These are phyloP conservation scores for Camillea tinctor DNA, from an alignment of 2,329 filamentous ascomycete species.

Conservation along the genomic window DNA sequence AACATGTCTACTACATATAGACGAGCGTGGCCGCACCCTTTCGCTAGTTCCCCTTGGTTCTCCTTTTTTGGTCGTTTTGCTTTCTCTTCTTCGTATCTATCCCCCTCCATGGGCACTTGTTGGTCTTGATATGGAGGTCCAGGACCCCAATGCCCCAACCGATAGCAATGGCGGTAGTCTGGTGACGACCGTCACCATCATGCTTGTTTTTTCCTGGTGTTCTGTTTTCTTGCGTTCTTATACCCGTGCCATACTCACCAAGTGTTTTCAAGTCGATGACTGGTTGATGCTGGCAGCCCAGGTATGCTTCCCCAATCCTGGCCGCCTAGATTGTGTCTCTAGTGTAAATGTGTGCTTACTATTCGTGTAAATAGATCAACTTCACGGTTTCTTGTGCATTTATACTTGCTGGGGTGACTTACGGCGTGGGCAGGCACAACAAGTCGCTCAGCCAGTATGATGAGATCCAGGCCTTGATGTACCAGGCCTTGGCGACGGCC, in stretches of 20 bases:
- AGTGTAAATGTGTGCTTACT: constrained; percentile 5
- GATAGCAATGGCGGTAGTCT: constrained; percentile 32
- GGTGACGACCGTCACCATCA: constrained; percentile 35
- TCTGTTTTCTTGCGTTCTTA: constrained; percentile 30
- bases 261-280: constrained; percentile 47
- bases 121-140: constrained; percentile 28
- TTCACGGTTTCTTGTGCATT: constrained; percentile 49
- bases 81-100: constrained; percentile 4
- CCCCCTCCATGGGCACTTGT: constrained; percentile 18
- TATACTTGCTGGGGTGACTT: constrained; percentile 41
- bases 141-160: constrained; percentile 31
- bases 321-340: not conserved
- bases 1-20: not conserved
- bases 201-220: constrained; percentile 34
- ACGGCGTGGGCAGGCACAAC: constrained; percentile 49
- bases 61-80: constrained; percentile 10
- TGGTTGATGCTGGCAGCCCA: constrained; percentile 53
- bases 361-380: constrained; percentile 33
- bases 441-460: constrained; percentile 38
- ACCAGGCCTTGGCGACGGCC: constrained; percentile 50
- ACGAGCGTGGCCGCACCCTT: not conserved
- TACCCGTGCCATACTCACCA: constrained; percentile 30
- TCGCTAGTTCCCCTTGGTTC: constrained; percentile 9
- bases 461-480: constrained; percentile 49
- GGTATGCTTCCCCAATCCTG: constrained; percentile 32